Evolutionary conservation across 805 yeast genomes (phyloP), one percentile per base, ranked within the genome.

Genomic region (Starmera caribaea): DNA sequence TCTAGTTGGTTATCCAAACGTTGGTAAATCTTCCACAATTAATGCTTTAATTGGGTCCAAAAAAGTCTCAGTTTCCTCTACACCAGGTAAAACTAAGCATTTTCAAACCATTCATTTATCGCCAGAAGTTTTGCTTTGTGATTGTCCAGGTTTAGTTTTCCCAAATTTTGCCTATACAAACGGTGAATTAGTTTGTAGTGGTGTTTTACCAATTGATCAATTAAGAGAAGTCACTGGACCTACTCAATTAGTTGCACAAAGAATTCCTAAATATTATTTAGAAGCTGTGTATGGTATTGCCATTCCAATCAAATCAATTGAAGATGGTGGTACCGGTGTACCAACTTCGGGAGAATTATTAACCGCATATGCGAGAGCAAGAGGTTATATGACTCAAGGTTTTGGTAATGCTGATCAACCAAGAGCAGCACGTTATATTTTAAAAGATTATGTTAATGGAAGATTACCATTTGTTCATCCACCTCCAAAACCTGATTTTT

Each of bases 11-110:
- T 92, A 92, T 59, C 99, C 99, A 32, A 92, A 90, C 58, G 90
- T 82, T 38, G 96, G 96, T 66, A 86, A 86, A 58, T 92, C 97
- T 2, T 89, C 97, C n/a, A 92, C 97, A 2, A 92, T 92, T 53
- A 92, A 92, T 61, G 97, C 98, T 0, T 69, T 92, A 33, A 92
- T 90, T 35, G 98, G 98, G 12, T 79, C 97, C 15, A 92, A 92
- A 57, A 89, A 86, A 59, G 99, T 92, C n/a, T 88, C 97, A 2
- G 99, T 92, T 31, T 90, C 97, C 3, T 73, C 97, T 1, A 92
- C 98, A 1, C 99, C 99, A 12, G 99, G 99, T 67, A 92, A 92
- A 59, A 92, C 99, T 12, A 92, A 92, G 60, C 99, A 92, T 70
- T 92, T 92, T 72, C 99, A 92, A 68, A 92, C 99, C 1, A 89